phyloP scores from a whole-genome alignment of 306 rosid species.

The Oxytropis ochrocephala region DNA sequence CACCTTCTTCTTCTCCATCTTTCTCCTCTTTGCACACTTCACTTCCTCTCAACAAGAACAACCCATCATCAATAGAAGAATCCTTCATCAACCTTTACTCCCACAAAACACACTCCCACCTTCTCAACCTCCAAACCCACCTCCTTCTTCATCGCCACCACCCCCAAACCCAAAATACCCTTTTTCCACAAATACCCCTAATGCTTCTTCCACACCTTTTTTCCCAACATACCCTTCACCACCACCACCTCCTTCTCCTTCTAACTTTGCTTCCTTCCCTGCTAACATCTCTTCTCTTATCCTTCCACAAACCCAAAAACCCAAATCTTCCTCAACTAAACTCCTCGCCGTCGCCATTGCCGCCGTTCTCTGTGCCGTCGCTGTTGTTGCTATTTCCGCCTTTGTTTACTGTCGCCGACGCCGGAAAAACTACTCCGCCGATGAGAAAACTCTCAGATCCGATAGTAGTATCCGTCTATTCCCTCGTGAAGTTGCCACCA shows the following conservation, averaged over 20 bases:
- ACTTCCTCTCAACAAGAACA: neutral
- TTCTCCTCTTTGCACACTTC: neutral
- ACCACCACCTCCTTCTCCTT: constrained; percentile 64
- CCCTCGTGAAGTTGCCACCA: constrained; percentile 18
- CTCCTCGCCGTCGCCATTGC: constrained; percentile 39
- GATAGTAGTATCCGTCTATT: constrained; percentile 57
- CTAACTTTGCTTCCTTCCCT: constrained; percentile 70
- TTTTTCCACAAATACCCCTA: constrained; percentile 45
- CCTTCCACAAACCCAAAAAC: constrained; percentile 42
- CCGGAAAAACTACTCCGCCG: constrained; percentile 24
- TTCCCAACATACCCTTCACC: constrained; percentile 71
- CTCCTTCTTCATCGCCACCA: constrained; percentile 16
- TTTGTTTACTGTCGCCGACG: constrained; percentile 46
- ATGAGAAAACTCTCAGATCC: constrained; percentile 69
- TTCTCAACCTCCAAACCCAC: constrained; percentile 30
- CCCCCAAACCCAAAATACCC: constrained; percentile 47
- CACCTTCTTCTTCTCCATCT: too few species aligned
- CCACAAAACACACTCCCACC: constrained; percentile 41
- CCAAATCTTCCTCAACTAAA: constrained; percentile 34
- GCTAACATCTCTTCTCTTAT: constrained; percentile 87
- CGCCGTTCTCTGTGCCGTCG: constrained; percentile 34
- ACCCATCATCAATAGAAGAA: constrained; percentile 25
- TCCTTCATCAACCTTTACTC: constrained; percentile 61
- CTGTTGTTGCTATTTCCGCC: constrained; percentile 27
- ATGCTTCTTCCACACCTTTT: constrained; percentile 43